Evolutionary conservation across 2,329 filamentous ascomycete species (phyloP), one percentile per base, ranked within the genome.

Genomic region (Paecilomyces dactylethromorphus): DNA sequence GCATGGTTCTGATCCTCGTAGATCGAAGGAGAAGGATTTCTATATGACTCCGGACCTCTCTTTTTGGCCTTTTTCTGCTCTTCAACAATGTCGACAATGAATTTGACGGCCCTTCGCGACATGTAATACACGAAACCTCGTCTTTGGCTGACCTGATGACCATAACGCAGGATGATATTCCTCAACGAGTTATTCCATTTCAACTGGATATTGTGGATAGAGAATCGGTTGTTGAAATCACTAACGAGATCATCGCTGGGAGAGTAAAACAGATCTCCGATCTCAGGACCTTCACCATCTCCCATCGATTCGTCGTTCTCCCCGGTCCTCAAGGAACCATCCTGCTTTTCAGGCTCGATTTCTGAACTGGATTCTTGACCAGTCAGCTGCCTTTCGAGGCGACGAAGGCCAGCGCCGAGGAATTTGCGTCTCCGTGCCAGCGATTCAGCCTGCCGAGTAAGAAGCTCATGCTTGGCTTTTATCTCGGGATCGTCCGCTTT

Each of bases 121-220:
- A 97, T 88, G 75, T 99, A 99, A 78, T 99, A 99, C 31, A 99
- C 88, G 70, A 99, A 97, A 56, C 94, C 95, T 65, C 94, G 87
- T 56, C 94, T 85, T 75, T 99, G 95, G 71, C 92, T 92, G 68
- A 96, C 94, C 78, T 99, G 94, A 70, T 99, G 94, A 63, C 94
- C 95, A 73, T 99, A 99, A 24, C 94, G 90, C 49, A 99, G 83
- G 55, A 99, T 94, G 68, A 97, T 97, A 70, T 99, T 97, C 60
- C 94, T 87, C 39, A 99, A 78, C 11, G 92, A 85, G 67, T 99
- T 99, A 78, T 96, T 97, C 94, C 94, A 99, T 74, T 99, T 99
- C 59, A 99, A 79, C 69, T 99, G 94, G 71, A 95, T 85, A 68
- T 99, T 99, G 79, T 99, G 94, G 56, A 99, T 89, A 66, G 97